phyloP scores from a whole-genome alignment of 2,329 filamentous ascomycete genomes.

The Bipolaris bicolor region DNA sequence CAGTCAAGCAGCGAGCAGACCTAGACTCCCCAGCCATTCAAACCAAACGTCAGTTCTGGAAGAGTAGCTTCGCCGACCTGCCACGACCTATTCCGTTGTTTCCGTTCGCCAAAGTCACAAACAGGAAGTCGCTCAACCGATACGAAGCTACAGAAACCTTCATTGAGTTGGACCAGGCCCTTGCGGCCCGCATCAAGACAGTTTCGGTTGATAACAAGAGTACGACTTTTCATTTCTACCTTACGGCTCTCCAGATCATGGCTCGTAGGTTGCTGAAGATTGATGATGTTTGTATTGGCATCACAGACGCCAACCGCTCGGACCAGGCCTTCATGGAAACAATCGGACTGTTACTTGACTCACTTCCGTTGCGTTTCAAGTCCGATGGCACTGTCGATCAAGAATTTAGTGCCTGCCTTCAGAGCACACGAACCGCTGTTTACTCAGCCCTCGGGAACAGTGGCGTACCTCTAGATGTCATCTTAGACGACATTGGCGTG shows the following conservation, averaged over 20 bases:
- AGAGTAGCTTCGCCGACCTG: not conserved
- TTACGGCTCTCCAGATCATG: conserved; percentile 20
- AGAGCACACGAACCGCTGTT: no score
- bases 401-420: no score
- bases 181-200: no score
- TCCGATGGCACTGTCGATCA: no score
- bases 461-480: conserved; percentile 56
- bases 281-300: conserved; percentile 55
- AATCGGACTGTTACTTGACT: no score
- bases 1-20: not conserved
- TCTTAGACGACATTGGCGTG: conserved; percentile 55
- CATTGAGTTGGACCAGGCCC: no score
- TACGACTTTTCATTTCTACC: no score
- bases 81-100: not conserved
- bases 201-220: no score
- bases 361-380: no score
- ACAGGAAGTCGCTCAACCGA: not conserved
- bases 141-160: no score
- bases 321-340: no score
- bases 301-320: conserved; percentile 52
- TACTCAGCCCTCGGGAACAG: no score
- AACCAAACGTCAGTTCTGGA: not conserved
- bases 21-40: not conserved
- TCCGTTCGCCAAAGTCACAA: not conserved
- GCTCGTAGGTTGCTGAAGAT: conserved; percentile 25